Conservation (phyloP, 345 rosid species). For the Alliaria petiolata region DNA sequence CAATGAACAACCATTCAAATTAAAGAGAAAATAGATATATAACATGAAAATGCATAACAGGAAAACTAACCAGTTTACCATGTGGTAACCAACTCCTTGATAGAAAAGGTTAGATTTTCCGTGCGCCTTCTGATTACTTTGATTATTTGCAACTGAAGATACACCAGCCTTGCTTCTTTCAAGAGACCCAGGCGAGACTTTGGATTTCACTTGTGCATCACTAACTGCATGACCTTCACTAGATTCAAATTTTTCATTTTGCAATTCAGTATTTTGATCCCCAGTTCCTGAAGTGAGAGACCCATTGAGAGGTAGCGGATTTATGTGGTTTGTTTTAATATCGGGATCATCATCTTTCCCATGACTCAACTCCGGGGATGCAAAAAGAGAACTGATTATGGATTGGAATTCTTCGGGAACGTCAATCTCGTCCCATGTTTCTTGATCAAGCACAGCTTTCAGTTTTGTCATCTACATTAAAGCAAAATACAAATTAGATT, state of each 20-base stretch:
- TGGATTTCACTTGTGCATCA: slow-evolving; percentile 36
- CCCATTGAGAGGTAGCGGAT: slow-evolving; percentile 36
- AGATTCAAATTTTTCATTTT: slow-evolving; percentile 36
- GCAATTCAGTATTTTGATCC: slow-evolving; percentile 37
- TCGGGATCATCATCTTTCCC: slow-evolving; percentile 40
- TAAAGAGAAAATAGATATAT: neutral
- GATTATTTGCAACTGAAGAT: slow-evolving; percentile 45
- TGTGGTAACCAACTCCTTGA: slow-evolving; percentile 90
- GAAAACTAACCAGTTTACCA: slow-evolving; percentile 99
- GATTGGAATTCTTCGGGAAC: slow-evolving; percentile 95
- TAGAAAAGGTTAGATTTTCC: slow-evolving; percentile 57
- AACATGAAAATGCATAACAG: slow-evolving; percentile 12
- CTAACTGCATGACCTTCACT: slow-evolving; percentile 37
- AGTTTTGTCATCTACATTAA: slow-evolving; percentile 74
- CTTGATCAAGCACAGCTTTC: slow-evolving; percentile 98
- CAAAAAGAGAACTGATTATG: slow-evolving; percentile 53
- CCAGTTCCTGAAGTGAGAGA: slow-evolving; percentile 35
- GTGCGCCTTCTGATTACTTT: slow-evolving; percentile 52
- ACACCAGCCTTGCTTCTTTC: slow-evolving; percentile 48
- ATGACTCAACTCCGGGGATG: slow-evolving; percentile 43
- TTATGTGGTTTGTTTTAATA: slow-evolving; percentile 23
- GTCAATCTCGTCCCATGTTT: slow-evolving; percentile 97
- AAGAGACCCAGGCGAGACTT: slow-evolving; percentile 36
- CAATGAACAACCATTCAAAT: neutral
- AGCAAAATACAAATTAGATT: slow-evolving; percentile 15